These are phyloP conservation scores for Tagetes erecta DNA, from an alignment of 129 eudicot species.

Conservation along the genomic window DNA sequence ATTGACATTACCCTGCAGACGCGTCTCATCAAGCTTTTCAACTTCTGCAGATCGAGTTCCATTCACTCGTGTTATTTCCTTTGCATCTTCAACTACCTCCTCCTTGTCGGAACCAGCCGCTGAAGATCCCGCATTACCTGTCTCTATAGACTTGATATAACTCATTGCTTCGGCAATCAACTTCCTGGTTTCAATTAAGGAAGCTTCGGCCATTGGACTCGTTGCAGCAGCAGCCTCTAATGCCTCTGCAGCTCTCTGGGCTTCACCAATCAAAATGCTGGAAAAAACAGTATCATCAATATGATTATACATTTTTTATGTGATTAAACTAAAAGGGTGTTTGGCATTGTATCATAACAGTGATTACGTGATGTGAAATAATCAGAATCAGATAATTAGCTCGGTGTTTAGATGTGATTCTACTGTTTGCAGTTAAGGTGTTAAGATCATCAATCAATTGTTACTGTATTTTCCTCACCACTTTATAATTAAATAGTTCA, in stretches of 20 bases:
- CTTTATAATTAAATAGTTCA: not conserved
- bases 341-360: not conserved
- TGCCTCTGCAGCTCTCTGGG: constrained; percentile 80
- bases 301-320: not conserved
- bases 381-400: not conserved
- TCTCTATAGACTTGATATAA: constrained; percentile 52
- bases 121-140: constrained; percentile 15
- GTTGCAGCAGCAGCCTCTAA: constrained; percentile 72
- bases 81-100: constrained; percentile 26
- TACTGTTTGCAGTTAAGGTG: not conserved
- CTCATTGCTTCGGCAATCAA: constrained; percentile 79
- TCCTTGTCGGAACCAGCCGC: constrained; percentile 24
- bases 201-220: constrained; percentile 78
- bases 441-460: not conserved
- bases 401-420: not conserved
- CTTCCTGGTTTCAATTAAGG: constrained; percentile 74
- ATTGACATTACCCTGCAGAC: constrained; percentile 26
- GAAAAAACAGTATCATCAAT: constrained; percentile 7
- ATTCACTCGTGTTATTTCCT: constrained; percentile 37
- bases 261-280: constrained; percentile 86
- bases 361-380: not conserved
- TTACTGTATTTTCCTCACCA: no score
- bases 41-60: constrained; percentile 39
- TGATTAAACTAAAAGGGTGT: not conserved
- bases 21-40: constrained; percentile 28